Conservation (phyloP, 2,329 filamentous ascomycete genomes). For the Nemania sp. region DNA sequence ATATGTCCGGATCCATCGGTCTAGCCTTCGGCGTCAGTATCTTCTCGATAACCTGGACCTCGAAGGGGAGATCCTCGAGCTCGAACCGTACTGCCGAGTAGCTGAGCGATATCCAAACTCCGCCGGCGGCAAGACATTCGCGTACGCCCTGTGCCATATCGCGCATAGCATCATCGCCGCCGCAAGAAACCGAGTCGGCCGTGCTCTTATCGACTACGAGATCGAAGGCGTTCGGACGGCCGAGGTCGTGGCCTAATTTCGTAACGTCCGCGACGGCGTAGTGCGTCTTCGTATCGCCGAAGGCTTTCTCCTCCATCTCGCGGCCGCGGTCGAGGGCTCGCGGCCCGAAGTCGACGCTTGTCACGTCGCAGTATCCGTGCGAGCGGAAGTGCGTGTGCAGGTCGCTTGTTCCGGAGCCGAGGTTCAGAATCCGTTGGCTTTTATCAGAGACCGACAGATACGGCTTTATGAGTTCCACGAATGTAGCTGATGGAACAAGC, state of each 20-base stretch:
- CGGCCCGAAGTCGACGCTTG: conserved; percentile 57
- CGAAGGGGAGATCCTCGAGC: no score
- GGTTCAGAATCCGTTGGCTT: conserved; percentile 45
- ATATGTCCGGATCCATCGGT: no score
- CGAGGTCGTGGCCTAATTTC: conserved; percentile 34
- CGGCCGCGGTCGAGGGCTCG: conserved; percentile 50
- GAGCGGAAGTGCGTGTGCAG: conserved; percentile 53
- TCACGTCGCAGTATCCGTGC: conserved; percentile 48
- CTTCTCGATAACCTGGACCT: no score
- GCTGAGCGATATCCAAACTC: no score
- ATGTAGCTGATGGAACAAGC: conserved; percentile 49
- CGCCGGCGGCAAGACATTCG: no score
- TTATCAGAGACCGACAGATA: conserved; percentile 39
- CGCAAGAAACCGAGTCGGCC: conserved; percentile 54
- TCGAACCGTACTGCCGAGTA: no score
- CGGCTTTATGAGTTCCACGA: conserved; percentile 48
- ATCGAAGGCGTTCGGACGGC: conserved; percentile 41
- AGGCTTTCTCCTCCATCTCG: conserved; percentile 46
- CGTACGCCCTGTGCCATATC: conserved; percentile 47
- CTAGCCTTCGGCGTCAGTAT: no score
- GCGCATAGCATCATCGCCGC: conserved; percentile 44
- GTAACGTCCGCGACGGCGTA: conserved; percentile 54
- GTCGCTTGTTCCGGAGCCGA: conserved; percentile 56
- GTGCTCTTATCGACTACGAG: conserved; percentile 57
- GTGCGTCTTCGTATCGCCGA: conserved; percentile 50